These are phyloP conservation scores for Cystofilobasidium capitatum DNA, from an alignment of 768 basidiomycete species.

Conservation along the genomic window DNA sequence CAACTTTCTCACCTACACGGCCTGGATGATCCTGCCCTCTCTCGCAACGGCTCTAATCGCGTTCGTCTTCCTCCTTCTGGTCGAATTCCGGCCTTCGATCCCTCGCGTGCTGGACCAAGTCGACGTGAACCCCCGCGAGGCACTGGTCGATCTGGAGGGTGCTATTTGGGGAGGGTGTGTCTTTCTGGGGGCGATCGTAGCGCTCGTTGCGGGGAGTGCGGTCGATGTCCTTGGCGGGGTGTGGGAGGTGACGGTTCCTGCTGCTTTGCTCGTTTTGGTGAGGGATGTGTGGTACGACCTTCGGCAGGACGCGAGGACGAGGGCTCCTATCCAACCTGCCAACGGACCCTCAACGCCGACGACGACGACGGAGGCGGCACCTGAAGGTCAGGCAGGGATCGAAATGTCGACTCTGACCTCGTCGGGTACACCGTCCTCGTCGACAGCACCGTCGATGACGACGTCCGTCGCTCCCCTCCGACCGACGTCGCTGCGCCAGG, in stretches of 20 bases:
- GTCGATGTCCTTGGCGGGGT: constrained; percentile 36
- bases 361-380: neutral
- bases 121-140: constrained; percentile 47
- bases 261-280: constrained; percentile 59
- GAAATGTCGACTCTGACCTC: neutral
- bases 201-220: constrained; percentile 64
- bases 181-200: constrained; percentile 57
- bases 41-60: constrained; percentile 53
- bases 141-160: constrained; percentile 62
- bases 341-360: neutral
- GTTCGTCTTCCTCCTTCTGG: constrained; percentile 44
- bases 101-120: constrained; percentile 31
- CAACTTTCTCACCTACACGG: constrained; percentile 66
- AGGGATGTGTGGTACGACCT: constrained; percentile 50
- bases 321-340: neutral
- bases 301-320: neutral
- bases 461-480: neutral
- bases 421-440: neutral
- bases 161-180: constrained; percentile 64
- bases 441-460: neutral
- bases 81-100: constrained; percentile 27
- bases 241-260: constrained; percentile 60
- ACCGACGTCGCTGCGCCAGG: neutral
- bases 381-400: neutral
- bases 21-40: constrained; percentile 73